Base-by-base conservation (phyloP, 2,329 filamentous ascomycete species). In the Elsinoe batatas region DNA sequence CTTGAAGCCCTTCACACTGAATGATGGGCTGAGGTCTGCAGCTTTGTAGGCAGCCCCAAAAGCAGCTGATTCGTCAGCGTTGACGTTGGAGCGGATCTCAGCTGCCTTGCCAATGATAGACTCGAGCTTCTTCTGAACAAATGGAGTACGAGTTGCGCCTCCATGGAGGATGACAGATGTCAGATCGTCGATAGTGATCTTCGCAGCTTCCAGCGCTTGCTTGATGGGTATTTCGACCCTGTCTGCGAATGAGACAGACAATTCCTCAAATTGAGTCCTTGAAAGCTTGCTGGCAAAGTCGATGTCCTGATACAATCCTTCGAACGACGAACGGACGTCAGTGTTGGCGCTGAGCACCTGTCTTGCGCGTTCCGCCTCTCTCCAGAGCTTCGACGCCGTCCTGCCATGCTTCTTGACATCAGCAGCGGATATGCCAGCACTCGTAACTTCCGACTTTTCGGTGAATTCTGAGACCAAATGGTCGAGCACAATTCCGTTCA, bases 1-100 rank as follows among this genome's bases (percentile, higher is more conserved):
- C 58, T 87, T 80, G 61, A 98, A 98, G 67, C 97, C 93, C 78
- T 97, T 98, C 67, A 98, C 93, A 59, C 90, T 85, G 82, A 98
- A 98, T 68, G 87, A 91, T 38, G 91, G 90, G 72, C 89, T 96
- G 57, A 98, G 79, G 63, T 88, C 83, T 53, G 93, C 93, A 51
- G 88, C 93, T 67, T 91, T 88, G 78, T 98, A 97, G 26, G 87
- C 91, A 56, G 93, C 91, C 64, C 93, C 93, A 69, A 97, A 95
- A 8, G 95, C 93, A 51, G 93, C 93, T 20, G 93, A 87, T 72
- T 98, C 93, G 65, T 98, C 93, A 10, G 91, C 87, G 73, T 98
- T 98, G 67, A 98, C 93, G 64, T 94, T 98, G 66, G 85, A 87
- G 61, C 90, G 85, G 58, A 98, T 78, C 76, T 95, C 96, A 53